Percentiles rank a stretch among this genome's conserved stretches.
These are phyloP conservation scores for Pyrenochaeta sp. DNA, from an alignment of 2,329 filamentous ascomycete species.

Conservation along the genomic window DNA sequence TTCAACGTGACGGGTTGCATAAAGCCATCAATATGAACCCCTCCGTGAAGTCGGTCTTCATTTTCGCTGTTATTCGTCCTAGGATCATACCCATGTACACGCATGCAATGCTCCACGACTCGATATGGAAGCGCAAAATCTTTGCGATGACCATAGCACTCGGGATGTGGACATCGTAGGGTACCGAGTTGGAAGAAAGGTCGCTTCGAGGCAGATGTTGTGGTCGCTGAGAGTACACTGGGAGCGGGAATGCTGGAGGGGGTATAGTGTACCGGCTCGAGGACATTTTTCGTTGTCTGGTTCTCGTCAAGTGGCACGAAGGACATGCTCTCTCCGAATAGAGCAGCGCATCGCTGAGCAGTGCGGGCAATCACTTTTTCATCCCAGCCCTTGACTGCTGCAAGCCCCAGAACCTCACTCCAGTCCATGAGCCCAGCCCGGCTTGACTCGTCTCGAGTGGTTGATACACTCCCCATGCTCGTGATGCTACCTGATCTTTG, in stretches of 20 bases:
- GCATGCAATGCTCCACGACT: slow-evolving; percentile 55
- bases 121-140: slow-evolving; percentile 36
- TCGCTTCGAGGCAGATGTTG: slow-evolving; percentile 17
- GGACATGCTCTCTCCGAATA: slow-evolving; percentile 77
- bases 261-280: slow-evolving; percentile 45
- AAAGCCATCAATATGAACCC: slow-evolving; percentile 73
- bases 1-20: slow-evolving; percentile 60
- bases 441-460: slow-evolving; percentile 12
- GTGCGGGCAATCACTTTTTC: slow-evolving; percentile 72
- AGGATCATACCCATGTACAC: slow-evolving; percentile 54
- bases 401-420: slow-evolving; percentile 83
- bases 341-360: slow-evolving; percentile 73
- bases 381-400: slow-evolving; percentile 74
- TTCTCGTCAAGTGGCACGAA: slow-evolving; percentile 64
- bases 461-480: slow-evolving; percentile 16
- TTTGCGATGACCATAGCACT: slow-evolving; percentile 36
- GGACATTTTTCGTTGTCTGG: slow-evolving; percentile 22
- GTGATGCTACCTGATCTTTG: slow-evolving; percentile 17
- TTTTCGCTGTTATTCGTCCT: slow-evolving; percentile 55
- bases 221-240: not conserved
- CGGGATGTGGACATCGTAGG: slow-evolving; percentile 41
- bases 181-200: slow-evolving; percentile 38
- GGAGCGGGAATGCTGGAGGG: slow-evolving; percentile 37
- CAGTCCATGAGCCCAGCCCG: slow-evolving; percentile 65
- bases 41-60: slow-evolving; percentile 60